Evolutionary conservation across 805 yeast species (phyloP).

Genomic region (Starmerella sirachaensis): DNA sequence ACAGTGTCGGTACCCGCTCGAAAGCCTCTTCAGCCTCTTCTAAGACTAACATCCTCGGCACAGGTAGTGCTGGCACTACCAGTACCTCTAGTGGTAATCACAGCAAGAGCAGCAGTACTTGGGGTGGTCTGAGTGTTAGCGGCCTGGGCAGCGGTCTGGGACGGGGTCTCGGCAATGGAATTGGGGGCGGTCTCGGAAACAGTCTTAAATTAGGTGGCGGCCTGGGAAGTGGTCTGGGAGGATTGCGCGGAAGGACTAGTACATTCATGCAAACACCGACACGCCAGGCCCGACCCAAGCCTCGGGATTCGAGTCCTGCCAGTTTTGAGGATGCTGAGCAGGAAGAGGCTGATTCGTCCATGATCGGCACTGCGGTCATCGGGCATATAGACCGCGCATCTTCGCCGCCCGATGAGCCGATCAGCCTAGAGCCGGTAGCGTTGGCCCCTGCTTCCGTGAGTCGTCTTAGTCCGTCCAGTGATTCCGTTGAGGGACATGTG

Average conservation of each 20-base stretch:
- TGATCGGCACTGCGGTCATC: conserved; percentile 8
- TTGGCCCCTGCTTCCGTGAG: background rate
- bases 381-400: background rate
- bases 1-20: conserved; percentile 8
- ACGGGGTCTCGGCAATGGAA: conserved; percentile 4
- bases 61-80: too few species aligned
- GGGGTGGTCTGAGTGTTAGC: too few species aligned
- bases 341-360: conserved; percentile 4
- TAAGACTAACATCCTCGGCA: too few species aligned
- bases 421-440: conserved; percentile 7
- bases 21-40: too few species aligned
- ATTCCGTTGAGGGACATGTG: too few species aligned
- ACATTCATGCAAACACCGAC: conserved; percentile 5
- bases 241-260: background rate
- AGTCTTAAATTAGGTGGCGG: too few species aligned
- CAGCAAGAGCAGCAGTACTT: too few species aligned
- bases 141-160: conserved; percentile 9
- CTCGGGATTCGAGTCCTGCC: background rate
- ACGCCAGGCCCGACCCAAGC: background rate
- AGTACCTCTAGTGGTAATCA: too few species aligned
- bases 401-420: conserved; percentile 1
- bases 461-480: background rate
- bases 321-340: background rate
- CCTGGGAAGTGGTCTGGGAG: background rate
- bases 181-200: background rate